Base-by-base conservation (phyloP, 2,329 filamentous ascomycete species). In the Cercospora sesami region DNA sequence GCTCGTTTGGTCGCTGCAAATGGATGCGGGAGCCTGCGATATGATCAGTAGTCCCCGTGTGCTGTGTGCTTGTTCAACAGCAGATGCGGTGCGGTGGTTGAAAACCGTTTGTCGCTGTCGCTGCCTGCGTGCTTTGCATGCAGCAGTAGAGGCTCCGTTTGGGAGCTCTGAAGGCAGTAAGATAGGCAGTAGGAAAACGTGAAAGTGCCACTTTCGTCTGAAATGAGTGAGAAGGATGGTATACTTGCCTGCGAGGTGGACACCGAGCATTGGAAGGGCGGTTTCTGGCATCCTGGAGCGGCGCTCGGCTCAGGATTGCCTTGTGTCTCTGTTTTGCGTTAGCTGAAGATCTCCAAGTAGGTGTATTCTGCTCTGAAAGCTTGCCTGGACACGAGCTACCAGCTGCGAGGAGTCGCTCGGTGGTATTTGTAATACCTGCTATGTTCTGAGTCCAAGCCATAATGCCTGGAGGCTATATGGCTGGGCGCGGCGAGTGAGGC, bases 401-500 rank as follows among this genome's bases (percentile, higher is more conserved):
- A 55, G 33, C 26, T 26, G 16, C 26, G 12, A 10, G 28, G 39
- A 31, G 16, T 18, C 14, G 33, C 21, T 12, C 39, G 14, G n/a
- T 39, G 10, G 21, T 16, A 31, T 30, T 63, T 51, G 9, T 16
- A 21, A 39, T 6, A 33, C 18, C 36, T 14, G 28, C 14, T 28
- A 14, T 18, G n/a, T 10, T 64, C 61, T 21, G n/a, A 16, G 45
- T 16, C n/a, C 61, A 18, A 57, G 57, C 66, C 60, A 60, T 65
- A 42, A 23, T 28, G 60, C 60, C 62, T 39, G 63, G 51, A 57
- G 31, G 33, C 64, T 59, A 57, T 64, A 33, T 60, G 66, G 53
- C 39, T 36, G 68, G 64, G 48, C 45, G 66, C 39, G 60, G 57
- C 33, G 55, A 59, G 63, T 58, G 60, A 59, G 39, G 53, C 53